Percentiles rank a stretch among this genome's conserved stretches.
Conservation (phyloP, 768 basidiomycete species). For the Psilocybe cyanescens region DNA sequence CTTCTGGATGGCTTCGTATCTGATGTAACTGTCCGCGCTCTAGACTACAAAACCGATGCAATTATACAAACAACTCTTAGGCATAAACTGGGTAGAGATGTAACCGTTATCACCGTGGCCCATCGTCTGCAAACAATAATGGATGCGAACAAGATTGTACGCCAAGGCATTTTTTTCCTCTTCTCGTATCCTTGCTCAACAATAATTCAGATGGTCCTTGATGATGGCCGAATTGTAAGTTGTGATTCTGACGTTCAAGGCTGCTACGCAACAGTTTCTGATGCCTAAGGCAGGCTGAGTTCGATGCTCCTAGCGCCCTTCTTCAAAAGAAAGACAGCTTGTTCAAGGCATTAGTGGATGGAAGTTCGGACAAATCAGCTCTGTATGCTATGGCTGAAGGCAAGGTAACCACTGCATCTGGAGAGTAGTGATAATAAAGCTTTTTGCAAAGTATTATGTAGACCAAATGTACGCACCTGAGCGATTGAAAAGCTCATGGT, state of each 20-base stretch:
- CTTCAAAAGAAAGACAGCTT: constrained; percentile 12
- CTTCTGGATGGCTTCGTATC: constrained; percentile 24
- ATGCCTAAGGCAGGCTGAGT: constrained; percentile 16
- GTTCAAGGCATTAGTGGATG: constrained; percentile 20
- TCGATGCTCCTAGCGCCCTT: constrained; percentile 18
- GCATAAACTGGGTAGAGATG: constrained; percentile 58
- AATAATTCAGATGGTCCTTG: constrained; percentile 47
- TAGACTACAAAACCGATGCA: constrained; percentile 64
- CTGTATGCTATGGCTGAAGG: constrained; percentile 14
- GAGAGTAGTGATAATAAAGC: not conserved
- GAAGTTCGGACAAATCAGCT: constrained; percentile 14
- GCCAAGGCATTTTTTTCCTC: constrained; percentile 10
- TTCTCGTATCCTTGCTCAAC: not conserved
- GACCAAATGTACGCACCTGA: too few relatives aligned
- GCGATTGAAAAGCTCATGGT: too few relatives aligned
- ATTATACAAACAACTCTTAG: constrained; percentile 74
- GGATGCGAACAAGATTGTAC: constrained; percentile 38
- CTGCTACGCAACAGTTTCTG: not conserved
- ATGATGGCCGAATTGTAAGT: constrained; percentile 52
- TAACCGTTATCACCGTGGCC: constrained; percentile 25
- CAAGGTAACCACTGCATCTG: not conserved
- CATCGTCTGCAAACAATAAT: constrained; percentile 16
- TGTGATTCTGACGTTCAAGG: not conserved
- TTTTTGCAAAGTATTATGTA: too few relatives aligned
- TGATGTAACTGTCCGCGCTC: not conserved